Evolutionary conservation across 1,284 basidiomycete species (phyloP).

Genomic region (Pterulicium gracile): DNA sequence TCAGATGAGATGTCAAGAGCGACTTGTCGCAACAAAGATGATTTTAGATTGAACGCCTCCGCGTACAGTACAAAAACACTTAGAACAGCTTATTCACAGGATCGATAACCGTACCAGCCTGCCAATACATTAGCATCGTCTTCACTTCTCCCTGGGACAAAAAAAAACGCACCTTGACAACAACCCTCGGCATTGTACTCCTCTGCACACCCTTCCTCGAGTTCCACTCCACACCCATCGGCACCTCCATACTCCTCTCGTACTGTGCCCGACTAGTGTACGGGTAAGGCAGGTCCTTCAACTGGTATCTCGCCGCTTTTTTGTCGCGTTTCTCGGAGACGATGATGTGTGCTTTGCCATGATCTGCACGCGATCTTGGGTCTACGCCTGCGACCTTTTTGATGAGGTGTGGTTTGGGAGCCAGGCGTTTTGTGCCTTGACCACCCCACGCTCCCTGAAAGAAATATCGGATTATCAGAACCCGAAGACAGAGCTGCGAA

Average conservation of each 20-base stretch:
- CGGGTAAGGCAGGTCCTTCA: conserved; percentile 87
- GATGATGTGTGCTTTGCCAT: conserved; percentile 79
- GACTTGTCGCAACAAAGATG: too few relatives aligned
- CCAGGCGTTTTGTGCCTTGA: conserved; percentile 47
- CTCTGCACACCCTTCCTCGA: conserved; percentile 82
- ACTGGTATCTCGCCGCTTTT: conserved; percentile 81
- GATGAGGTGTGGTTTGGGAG: conserved; percentile 56
- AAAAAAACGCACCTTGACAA: conserved; percentile 48
- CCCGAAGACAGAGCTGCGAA: background rate
- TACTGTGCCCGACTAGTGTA: conserved; percentile 89
- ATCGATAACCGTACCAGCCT: conserved; percentile 73
- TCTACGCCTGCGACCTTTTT: conserved; percentile 79
- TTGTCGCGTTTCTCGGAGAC: conserved; percentile 92
- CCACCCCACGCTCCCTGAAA: conserved; percentile 87
- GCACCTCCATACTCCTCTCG: conserved; percentile 71
- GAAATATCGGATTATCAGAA: background rate
- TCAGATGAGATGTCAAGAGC: too few relatives aligned
- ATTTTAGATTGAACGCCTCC: too few relatives aligned
- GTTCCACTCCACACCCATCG: conserved; percentile 90
- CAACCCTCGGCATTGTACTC: conserved; percentile 72
- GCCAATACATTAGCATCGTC: conserved; percentile 6
- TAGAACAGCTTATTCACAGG: conserved; percentile 52
- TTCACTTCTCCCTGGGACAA: too few relatives aligned
- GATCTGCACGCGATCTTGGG: conserved; percentile 73
- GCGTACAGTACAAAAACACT: too few relatives aligned